Evolutionary conservation across 2,329 filamentous ascomycete species (phyloP).

Genomic region (Ascochyta rabiei): DNA sequence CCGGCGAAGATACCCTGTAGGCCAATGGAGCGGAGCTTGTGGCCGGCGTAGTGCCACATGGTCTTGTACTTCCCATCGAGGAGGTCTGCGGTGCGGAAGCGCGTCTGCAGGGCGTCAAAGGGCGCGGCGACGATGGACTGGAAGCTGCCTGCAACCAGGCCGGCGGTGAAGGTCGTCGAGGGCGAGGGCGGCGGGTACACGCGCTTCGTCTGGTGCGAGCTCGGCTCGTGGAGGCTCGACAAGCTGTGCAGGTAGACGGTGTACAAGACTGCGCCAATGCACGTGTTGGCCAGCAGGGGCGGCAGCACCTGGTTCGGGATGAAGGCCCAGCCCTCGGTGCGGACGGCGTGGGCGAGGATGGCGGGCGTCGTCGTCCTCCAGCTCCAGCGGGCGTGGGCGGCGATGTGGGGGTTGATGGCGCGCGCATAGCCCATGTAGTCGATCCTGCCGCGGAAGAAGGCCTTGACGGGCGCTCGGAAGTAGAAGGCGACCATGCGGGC

Average conservation of each 20-base stretch:
- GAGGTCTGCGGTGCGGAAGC: slow-evolving; percentile 69
- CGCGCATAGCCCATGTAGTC: slow-evolving; percentile 75
- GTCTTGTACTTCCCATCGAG: slow-evolving; percentile 65
- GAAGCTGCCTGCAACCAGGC: slow-evolving; percentile 70
- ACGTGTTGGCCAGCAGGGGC: slow-evolving; percentile 74
- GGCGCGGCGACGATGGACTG: slow-evolving; percentile 77
- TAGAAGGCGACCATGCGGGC: slow-evolving; percentile 88
- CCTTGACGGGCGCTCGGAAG: slow-evolving; percentile 87
- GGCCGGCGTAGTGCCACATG: slow-evolving; percentile 74
- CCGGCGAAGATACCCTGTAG: slow-evolving; percentile 75
- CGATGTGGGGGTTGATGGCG: slow-evolving; percentile 64
- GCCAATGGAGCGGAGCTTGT: slow-evolving; percentile 74
- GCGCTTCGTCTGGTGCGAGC: slow-evolving; percentile 64
- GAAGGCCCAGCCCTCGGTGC: slow-evolving; percentile 73
- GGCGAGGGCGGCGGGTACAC: slow-evolving; percentile 73
- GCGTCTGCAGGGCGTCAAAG: slow-evolving; percentile 75
- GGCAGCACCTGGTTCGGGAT: slow-evolving; percentile 79
- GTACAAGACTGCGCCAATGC: slow-evolving; percentile 75
- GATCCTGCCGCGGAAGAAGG: slow-evolving; percentile 88
- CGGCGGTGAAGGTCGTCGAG: slow-evolving; percentile 69
- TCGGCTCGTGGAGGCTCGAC: slow-evolving; percentile 69
- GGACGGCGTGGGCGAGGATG: slow-evolving; percentile 70
- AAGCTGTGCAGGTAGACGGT: slow-evolving; percentile 76
- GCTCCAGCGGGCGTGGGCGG: slow-evolving; percentile 59
- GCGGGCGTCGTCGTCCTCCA: slow-evolving; percentile 72